Conservation (phyloP, 2,329 filamentous ascomycete species). For the Fusarium sp. region DNA sequence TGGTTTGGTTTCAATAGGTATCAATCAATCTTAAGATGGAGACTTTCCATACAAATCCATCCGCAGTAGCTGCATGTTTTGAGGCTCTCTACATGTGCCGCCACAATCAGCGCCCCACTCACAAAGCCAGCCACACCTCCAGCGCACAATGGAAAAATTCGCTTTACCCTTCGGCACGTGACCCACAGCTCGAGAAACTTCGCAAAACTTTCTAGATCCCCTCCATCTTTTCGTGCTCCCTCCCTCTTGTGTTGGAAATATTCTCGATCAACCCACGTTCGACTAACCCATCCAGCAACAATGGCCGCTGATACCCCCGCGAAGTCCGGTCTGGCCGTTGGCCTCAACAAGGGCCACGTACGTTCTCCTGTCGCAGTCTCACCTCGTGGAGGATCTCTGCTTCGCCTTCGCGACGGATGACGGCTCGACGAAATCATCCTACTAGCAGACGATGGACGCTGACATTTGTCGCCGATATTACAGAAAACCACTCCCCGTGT, state of each 20-base stretch:
- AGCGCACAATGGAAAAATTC: conserved; percentile 20
- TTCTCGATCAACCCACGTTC: conserved; percentile 47
- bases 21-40: not conserved
- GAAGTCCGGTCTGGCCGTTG: conserved; percentile 70
- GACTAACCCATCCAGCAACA: conserved; percentile 54
- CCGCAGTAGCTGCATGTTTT: not conserved
- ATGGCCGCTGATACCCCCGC: conserved; percentile 72
- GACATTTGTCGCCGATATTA: conserved; percentile 59
- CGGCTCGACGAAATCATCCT: conserved; percentile 27
- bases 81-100: not conserved
- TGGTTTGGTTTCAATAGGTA: not conserved
- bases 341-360: conserved; percentile 75
- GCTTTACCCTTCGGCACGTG: conserved; percentile 50
- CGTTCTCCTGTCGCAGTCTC: conserved; percentile 67
- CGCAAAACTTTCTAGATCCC: conserved; percentile 40
- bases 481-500: conserved; percentile 87
- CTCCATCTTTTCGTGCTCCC: conserved; percentile 21
- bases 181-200: conserved; percentile 40
- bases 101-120: not conserved
- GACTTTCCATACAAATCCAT: not conserved
- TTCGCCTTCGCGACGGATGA: conserved; percentile 48
- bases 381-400: conserved; percentile 82
- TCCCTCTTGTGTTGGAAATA: conserved; percentile 19
- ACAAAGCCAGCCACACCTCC: not conserved
- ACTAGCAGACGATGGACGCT: conserved; percentile 72